phyloP scores from a whole-genome alignment of 495 filamentous ascomycete species.

The Xylaria bambusicola region DNA sequence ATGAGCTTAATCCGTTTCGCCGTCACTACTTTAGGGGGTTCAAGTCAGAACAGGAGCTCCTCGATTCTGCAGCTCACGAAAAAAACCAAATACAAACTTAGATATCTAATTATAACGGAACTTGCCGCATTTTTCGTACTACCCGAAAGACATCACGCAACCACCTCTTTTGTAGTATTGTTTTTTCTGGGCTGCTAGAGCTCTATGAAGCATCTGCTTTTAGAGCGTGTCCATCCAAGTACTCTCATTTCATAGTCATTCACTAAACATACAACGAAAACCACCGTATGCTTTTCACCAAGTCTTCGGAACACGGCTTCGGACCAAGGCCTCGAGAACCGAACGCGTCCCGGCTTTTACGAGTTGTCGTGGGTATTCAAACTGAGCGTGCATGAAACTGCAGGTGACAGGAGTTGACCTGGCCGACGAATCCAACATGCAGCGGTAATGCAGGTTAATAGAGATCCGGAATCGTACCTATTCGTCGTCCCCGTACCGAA shows the following conservation, averaged over 20 bases:
- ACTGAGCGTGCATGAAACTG: not conserved
- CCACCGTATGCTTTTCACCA: no score
- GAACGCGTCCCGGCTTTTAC: no score
- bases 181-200: no score
- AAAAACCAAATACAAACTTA: slow-evolving; percentile 1
- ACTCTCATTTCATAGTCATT: no score
- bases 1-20: slow-evolving; percentile 82
- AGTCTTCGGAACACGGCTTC: no score
- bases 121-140: not conserved
- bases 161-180: no score
- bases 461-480: not conserved
- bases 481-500: not conserved
- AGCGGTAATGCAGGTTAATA: slow-evolving; percentile 13
- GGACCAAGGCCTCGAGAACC: no score
- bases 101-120: not conserved
- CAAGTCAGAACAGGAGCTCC: slow-evolving; percentile 26
- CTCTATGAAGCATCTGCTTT: no score
- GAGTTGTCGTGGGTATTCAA: no score
- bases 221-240: no score
- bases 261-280: no score
- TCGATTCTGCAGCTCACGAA: slow-evolving; percentile 3
- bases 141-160: no score
- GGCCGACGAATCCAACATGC: slow-evolving; percentile 6
- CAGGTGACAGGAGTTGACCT: not conserved
- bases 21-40: slow-evolving; percentile 60